Evolutionary conservation across 805 yeast genomes (phyloP).

Genomic region (Ogataea thermomethanolica): DNA sequence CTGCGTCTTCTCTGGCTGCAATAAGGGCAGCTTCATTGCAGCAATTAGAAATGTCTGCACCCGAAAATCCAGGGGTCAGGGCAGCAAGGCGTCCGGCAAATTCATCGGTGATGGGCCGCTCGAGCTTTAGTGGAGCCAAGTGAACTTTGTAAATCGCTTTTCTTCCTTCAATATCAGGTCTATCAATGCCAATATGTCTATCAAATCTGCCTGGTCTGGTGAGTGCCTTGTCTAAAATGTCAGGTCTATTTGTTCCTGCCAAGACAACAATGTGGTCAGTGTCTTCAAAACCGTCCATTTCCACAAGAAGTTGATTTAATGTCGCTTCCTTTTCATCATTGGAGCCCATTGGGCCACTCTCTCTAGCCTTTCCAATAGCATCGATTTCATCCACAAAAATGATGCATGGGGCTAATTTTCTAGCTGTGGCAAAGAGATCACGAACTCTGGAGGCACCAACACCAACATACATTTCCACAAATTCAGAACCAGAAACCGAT

Average conservation of each 20-base stretch:
- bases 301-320: conserved; percentile 90
- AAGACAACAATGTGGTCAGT: conserved; percentile 92
- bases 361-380: conserved; percentile 93
- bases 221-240: conserved; percentile 87
- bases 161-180: conserved; percentile 93
- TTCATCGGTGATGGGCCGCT: conserved; percentile 43
- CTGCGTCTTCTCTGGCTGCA: conserved; percentile 82
- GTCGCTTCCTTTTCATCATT: conserved; percentile 98
- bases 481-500: conserved; percentile 95
- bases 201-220: conserved; percentile 98
- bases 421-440: conserved; percentile 87
- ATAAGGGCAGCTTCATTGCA: conserved; percentile 97
- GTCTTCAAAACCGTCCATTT: conserved; percentile 95
- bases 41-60: conserved; percentile 97
- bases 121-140: conserved; percentile 65
- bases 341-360: conserved; percentile 67
- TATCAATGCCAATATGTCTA: conserved; percentile 86
- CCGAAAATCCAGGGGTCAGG: conserved; percentile 95
- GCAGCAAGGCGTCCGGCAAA: conserved; percentile 90
- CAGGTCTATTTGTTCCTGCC: conserved; percentile 97
- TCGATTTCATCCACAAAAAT: conserved; percentile 98
- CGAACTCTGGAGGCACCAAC: conserved; percentile 98
- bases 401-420: conserved; percentile 92
- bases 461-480: conserved; percentile 98
- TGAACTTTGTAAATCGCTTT: conserved; percentile 90